phyloP scores from a whole-genome alignment of 1,284 basidiomycete genomes.

The Tilletiaria anomala region DNA sequence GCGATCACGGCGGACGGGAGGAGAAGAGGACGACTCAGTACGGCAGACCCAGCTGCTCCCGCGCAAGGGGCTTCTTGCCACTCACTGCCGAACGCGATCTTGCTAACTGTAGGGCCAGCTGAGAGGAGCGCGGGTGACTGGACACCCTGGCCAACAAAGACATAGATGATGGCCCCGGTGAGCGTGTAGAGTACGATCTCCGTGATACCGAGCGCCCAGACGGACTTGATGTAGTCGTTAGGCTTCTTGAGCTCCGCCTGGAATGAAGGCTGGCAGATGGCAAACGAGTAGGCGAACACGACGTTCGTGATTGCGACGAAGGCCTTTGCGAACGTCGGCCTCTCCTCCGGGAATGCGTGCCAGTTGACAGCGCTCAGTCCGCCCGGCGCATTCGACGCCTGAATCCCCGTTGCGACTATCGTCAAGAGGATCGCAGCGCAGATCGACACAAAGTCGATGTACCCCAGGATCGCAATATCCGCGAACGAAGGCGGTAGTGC shows the following conservation, averaged over 20 bases:
- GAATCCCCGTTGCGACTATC: conserved; percentile 24
- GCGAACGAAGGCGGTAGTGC: conserved; percentile 26
- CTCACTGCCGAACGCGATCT: conserved; percentile 29
- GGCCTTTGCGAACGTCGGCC: conserved; percentile 4
- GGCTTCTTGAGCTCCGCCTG: conserved; percentile 30
- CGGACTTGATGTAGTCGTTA: conserved; percentile 22
- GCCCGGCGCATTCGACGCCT: conserved; percentile 6
- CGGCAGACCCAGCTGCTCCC: neutral
- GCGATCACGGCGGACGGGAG: neutral
- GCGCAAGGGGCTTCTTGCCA: neutral
- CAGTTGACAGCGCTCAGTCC: conserved; percentile 12
- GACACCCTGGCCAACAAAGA: conserved; percentile 21
- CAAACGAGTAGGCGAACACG: conserved; percentile 31
- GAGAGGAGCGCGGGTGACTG: conserved; percentile 20
- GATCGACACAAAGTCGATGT: conserved; percentile 31
- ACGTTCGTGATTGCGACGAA: conserved; percentile 19
- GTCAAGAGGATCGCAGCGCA: conserved; percentile 21
- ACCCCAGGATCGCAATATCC: conserved; percentile 25
- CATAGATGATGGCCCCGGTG: conserved; percentile 26
- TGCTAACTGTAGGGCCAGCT: conserved; percentile 15
- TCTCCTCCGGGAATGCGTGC: conserved; percentile 18
- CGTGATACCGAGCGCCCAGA: conserved; percentile 20
- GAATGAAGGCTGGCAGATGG: conserved; percentile 25
- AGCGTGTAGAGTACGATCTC: conserved; percentile 31
- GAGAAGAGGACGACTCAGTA: neutral